These are phyloP conservation scores for Podospora anserina DNA, from an alignment of 495 filamentous ascomycete species.

Conservation along the genomic window DNA sequence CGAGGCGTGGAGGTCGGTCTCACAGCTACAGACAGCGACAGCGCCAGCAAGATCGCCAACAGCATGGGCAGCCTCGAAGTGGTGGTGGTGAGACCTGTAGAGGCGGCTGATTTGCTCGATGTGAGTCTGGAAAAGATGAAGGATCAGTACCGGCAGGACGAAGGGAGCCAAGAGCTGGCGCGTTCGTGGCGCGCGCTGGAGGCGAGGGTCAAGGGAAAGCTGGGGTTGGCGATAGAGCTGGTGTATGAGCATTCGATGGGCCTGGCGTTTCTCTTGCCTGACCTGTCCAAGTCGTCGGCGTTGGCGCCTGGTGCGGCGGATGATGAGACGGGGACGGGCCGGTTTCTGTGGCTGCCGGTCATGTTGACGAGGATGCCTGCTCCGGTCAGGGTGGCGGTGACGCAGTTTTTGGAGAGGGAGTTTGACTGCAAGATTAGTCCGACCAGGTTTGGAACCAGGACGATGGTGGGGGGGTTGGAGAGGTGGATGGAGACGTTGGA, in stretches of 20 bases:
- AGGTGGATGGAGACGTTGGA: slow-evolving; percentile 36
- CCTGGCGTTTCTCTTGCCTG: slow-evolving; percentile 41
- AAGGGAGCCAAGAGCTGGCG: slow-evolving; percentile 10
- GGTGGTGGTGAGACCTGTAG: slow-evolving; percentile 34
- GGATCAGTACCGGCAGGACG: background rate
- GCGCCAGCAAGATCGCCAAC: slow-evolving; percentile 31
- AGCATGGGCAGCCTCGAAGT: slow-evolving; percentile 28
- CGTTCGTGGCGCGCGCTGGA: background rate
- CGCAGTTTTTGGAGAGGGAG: slow-evolving; percentile 43
- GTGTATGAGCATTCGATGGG: slow-evolving; percentile 42
- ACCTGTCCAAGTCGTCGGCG: slow-evolving; percentile 13
- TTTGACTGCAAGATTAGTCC: slow-evolving; percentile 50
- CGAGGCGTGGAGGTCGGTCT: slow-evolving; percentile 46
- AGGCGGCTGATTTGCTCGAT: slow-evolving; percentile 32
- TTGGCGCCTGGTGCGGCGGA: slow-evolving; percentile 12
- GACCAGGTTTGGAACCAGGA: slow-evolving; percentile 43
- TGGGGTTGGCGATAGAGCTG: slow-evolving; percentile 35
- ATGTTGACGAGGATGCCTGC: slow-evolving; percentile 47
- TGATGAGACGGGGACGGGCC: slow-evolving; percentile 2
- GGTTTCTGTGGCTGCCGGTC: slow-evolving; percentile 41
- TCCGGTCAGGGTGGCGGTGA: slow-evolving; percentile 37
- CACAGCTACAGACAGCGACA: slow-evolving; percentile 2
- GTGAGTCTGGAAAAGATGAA: slow-evolving; percentile 22
- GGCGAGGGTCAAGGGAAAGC: background rate
- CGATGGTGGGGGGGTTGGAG: slow-evolving; percentile 40